phyloP scores from a whole-genome alignment of 768 basidiomycete species.

The Rhizopogon salebrosus region DNA sequence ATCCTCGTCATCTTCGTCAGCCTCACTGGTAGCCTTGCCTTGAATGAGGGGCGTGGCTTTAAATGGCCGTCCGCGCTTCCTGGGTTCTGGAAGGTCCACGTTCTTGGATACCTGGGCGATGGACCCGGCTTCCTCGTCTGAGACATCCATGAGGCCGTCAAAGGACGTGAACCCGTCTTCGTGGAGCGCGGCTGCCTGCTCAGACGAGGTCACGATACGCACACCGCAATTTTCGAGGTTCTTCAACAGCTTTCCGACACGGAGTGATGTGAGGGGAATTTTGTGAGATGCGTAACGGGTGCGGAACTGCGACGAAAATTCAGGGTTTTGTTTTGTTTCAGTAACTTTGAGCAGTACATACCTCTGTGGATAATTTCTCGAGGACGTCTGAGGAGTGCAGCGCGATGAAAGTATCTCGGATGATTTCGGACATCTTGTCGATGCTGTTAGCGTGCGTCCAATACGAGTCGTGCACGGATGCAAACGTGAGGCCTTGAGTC shows the following conservation, averaged over 20 bases:
- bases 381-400: slow-evolving; percentile 88
- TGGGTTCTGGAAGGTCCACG: slow-evolving; percentile 25
- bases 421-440: slow-evolving; percentile 82
- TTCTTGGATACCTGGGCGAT: slow-evolving; percentile 14
- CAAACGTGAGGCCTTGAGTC: slow-evolving; percentile 77
- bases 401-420: slow-evolving; percentile 90
- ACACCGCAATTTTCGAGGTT: slow-evolving; percentile 40
- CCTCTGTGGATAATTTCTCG: slow-evolving; percentile 66
- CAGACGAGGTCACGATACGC: slow-evolving; percentile 36
- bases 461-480: slow-evolving; percentile 97
- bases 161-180: slow-evolving; percentile 19
- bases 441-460: slow-evolving; percentile 93
- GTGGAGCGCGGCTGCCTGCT: slow-evolving; percentile 29
- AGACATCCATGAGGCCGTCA: slow-evolving; percentile 30
- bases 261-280: slow-evolving; percentile 51
- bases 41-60: slow-evolving; percentile 1
- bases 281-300: slow-evolving; percentile 74
- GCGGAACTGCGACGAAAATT: slow-evolving; percentile 45
- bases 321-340: slow-evolving; percentile 5
- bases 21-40: slow-evolving; percentile 13
- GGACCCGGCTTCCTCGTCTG: slow-evolving; percentile 30
- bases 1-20: slow-evolving; percentile 18
- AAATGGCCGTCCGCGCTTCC: not conserved
- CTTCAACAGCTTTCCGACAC: slow-evolving; percentile 31
- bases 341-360: slow-evolving; percentile 25